Base-by-base conservation (phyloP, 768 basidiomycete species). In the Pisolithus tinctorius region DNA sequence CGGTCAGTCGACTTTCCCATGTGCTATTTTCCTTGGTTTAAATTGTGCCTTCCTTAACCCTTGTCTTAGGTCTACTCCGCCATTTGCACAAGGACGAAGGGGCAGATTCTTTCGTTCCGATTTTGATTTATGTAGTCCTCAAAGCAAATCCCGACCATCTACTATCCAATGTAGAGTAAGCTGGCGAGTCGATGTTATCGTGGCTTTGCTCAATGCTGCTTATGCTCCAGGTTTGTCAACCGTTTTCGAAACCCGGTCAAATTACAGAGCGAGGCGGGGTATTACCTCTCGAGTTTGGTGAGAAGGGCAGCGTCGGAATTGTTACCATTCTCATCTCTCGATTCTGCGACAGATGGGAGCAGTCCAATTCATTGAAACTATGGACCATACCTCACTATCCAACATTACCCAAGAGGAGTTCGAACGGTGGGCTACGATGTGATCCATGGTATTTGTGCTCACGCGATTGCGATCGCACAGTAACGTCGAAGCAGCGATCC, bases 361-460 rank as follows among this genome's bases (percentile, higher is more conserved):
- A 2, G 90, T 98, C 34, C 89, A 91, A 1, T 99, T 97, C 65
- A 93, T 99, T 55, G 96, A 99, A 69, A 90, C 93, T 0, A 93
- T 99, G 91, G 96, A 98, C 64, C 89, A 94, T 52, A 86, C 92
- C 0, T 88, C 89, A 7, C 71, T 99, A 40, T 95, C 93, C n/a
- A 86, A 89, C 59, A 97, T 98, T 55, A 82, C 88, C 1, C 88
- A 93, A 64, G 86, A 88, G 41, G 92, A 97, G 55, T 99, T 99
- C 53, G 96, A 98, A 64, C 74, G 69, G 85, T 86, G 61, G 39
- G 73, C 56, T 45, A 57, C 31, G n/a, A 11, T 20, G 16, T 14
- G 2, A 4, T 4, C 25, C 11, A 34, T 16, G 30, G 48, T 55
- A 29, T 45, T 39, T 20, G 26, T 51, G 23, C 20, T 56, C 50